phyloP scores from a whole-genome alignment of 306 rosid genomes.

The Argentina anserina region DNA sequence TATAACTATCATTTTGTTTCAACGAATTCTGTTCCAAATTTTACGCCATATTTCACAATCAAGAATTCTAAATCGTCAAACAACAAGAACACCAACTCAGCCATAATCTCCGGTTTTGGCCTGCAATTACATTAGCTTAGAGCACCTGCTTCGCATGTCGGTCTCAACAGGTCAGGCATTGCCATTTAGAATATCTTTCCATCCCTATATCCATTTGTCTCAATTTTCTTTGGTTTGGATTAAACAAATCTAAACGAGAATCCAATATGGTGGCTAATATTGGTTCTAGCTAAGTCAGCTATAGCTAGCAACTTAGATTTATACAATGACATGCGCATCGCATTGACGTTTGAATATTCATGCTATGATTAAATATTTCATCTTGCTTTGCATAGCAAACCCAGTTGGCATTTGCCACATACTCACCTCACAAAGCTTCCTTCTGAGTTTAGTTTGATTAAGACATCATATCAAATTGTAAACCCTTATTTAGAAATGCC shows the following conservation, averaged over 20 bases:
- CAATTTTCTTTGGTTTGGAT: conserved; percentile 3
- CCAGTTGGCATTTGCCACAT: conserved; percentile 26
- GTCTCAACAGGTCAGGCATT: conserved; percentile 15
- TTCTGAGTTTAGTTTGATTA: not conserved
- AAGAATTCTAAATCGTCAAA: not conserved
- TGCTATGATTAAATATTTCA: not conserved
- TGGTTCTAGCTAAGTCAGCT: not conserved
- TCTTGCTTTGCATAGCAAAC: conserved; percentile 23
- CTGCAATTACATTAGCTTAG: conserved; percentile 11
- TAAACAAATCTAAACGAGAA: not conserved
- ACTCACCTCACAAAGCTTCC: conserved; percentile 18
- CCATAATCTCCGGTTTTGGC: conserved; percentile 27
- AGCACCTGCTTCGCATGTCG: conserved; percentile 29
- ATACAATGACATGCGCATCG: conserved; percentile 17
- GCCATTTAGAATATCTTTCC: not conserved
- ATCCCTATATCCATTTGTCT: conserved; percentile 13
- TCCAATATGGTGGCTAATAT: conserved; percentile 12
- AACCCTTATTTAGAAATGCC: not conserved
- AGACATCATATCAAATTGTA: not conserved
- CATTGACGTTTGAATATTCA: conserved; percentile 33
- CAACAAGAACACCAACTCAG: not conserved
- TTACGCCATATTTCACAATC: not conserved
- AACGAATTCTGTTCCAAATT: not conserved
- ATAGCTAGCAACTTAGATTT: not conserved
- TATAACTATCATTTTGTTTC: not conserved